These are phyloP conservation scores for Aphanomyces cochlioides DNA, from an alignment of 352 stramenopile species.

Conservation along the genomic window DNA sequence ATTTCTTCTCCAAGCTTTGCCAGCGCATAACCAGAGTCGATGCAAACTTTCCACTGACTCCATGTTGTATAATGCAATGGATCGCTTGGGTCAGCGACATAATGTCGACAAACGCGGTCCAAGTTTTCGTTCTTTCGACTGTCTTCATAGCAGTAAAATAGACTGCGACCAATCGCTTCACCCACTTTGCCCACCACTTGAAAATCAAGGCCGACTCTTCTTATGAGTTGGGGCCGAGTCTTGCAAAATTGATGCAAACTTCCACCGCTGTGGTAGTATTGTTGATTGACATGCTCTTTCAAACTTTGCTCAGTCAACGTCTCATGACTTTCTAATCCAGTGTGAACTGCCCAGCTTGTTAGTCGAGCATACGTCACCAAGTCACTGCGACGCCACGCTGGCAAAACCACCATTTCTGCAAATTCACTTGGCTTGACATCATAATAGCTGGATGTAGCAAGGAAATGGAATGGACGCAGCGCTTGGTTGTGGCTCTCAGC, in stretches of 20 bases:
- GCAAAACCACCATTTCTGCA: not conserved
- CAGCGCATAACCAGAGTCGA: not conserved
- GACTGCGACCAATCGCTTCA: too few species aligned
- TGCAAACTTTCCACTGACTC: not conserved
- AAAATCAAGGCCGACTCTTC: not conserved
- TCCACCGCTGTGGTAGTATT: not conserved
- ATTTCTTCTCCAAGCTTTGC: not conserved
- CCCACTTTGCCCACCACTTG: not conserved
- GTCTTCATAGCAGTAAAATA: not conserved
- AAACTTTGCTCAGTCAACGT: not conserved
- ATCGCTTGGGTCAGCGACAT: not conserved
- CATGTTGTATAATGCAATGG: not conserved
- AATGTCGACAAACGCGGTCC: not conserved
- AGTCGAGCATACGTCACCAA: not conserved
- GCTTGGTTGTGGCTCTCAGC: not conserved
- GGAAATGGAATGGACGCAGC: not conserved
- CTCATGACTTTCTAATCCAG: too few species aligned
- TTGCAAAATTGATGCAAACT: slow-evolving; percentile 1
- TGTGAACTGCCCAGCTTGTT: not conserved
- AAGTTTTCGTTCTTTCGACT: not conserved
- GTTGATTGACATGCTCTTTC: too few species aligned
- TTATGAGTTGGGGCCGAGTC: not conserved
- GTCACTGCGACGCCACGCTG: not conserved
- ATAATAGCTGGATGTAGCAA: not conserved
- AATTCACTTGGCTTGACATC: not conserved